Evolutionary conservation across 768 basidiomycete species (phyloP).

Genomic region (Erythrobasidium yunnanense): DNA sequence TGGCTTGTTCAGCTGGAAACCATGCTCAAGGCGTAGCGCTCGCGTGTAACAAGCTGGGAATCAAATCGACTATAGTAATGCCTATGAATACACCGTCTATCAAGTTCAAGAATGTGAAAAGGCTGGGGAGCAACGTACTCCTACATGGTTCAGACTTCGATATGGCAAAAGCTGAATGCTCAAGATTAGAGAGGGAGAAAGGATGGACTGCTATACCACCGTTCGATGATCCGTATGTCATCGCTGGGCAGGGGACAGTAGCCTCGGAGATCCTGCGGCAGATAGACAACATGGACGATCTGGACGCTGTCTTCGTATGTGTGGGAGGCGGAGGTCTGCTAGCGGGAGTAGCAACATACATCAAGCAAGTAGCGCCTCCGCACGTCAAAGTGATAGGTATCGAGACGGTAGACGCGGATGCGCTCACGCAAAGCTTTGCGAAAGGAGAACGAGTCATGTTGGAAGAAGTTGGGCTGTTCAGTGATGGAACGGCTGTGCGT

Average conservation of each 20-base stretch:
- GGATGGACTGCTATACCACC: constrained; percentile 86
- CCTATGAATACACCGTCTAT: constrained; percentile 86
- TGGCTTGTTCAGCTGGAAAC: constrained; percentile 83
- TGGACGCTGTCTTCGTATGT: constrained; percentile 80
- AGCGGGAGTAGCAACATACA: constrained; percentile 80
- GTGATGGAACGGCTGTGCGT: constrained; percentile 93
- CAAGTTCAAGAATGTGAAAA: constrained; percentile 89
- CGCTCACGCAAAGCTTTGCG: constrained; percentile 72
- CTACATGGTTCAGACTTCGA: constrained; percentile 88
- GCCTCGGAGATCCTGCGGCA: constrained; percentile 94
- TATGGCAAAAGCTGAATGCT: constrained; percentile 88
- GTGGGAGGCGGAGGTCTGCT: constrained; percentile 89
- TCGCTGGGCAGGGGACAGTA: constrained; percentile 91
- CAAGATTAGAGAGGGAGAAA: constrained; percentile 62
- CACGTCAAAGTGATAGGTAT: constrained; percentile 70
- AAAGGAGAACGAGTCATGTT: constrained; percentile 72
- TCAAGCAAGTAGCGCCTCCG: constrained; percentile 82
- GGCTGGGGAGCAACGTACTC: constrained; percentile 87
- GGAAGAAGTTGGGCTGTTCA: constrained; percentile 85
- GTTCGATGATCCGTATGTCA: constrained; percentile 91
- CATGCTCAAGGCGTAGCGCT: constrained; percentile 98
- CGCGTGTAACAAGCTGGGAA: constrained; percentile 71
- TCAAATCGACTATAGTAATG: constrained; percentile 99
- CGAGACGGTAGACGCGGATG: constrained; percentile 92
- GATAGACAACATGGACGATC: constrained; percentile 51